Evolutionary conservation across 2,329 filamentous ascomycete species (phyloP), one percentile per base, ranked within the genome.

Genomic region (Exserohilum rostratum): DNA sequence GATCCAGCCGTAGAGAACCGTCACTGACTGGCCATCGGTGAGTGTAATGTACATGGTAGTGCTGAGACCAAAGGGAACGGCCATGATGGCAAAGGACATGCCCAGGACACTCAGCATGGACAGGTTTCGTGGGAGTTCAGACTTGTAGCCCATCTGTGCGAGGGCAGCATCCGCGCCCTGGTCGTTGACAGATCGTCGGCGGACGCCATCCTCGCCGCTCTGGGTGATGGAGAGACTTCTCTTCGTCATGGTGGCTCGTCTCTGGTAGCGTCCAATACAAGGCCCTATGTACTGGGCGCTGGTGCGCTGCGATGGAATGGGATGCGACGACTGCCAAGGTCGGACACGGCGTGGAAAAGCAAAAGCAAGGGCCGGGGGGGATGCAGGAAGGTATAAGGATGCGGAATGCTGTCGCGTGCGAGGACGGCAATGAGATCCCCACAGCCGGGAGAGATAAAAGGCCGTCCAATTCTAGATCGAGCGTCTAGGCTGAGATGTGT

Each of bases 61-160:
- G 27, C 81, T 85, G 33, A 90, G 78, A 31, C 87, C 87, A 62
- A 87, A 89, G 0, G 86, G 86, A 10, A 87, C 86, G 10, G 87
- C 87, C 86, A 90, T 90, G 72, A 91, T 90, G 46, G 87, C 88
- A 68, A 90, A 90, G 39, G 86, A 89, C 75, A 87, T 67, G 46
- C 88, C 88, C 39, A 90, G 77, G 25, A 90, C 85, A 66, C 85
- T 87, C 66, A 90, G 73, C 86, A 90, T 90, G 69, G 83, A 86
- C 59, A 90, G 71, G 62, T 85, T 86, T 55, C 87, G 80, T 13
- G 87, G 87, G 38, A 90, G 70, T 69, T 90, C 87, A 48, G 81
- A 80, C 74, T 83, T 84, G 78, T 90, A 90, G 47, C 87, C 87
- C 85, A 90, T 85, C 62, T 81, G 82, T 56, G 83, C 85, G 66